These are phyloP conservation scores for Marasmius sp. DNA, from an alignment of 1,284 basidiomycete species.

Conservation along the genomic window DNA sequence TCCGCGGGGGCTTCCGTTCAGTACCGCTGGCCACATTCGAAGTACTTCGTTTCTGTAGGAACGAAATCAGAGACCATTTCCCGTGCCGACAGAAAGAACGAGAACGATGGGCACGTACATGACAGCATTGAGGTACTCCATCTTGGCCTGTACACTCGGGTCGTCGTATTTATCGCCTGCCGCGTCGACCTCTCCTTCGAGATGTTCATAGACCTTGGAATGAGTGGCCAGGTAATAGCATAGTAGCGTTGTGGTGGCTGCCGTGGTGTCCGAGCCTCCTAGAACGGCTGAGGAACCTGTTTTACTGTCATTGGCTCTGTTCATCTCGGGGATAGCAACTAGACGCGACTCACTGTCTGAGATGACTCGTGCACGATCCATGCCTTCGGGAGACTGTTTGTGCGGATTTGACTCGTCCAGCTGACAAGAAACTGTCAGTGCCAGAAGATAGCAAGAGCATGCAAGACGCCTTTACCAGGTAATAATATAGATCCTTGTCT, in stretches of 20 bases:
- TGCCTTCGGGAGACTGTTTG: not conserved
- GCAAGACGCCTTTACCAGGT: slow-evolving; percentile 29
- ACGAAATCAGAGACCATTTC: no score
- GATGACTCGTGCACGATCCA: slow-evolving; percentile 22
- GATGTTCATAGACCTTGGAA: not conserved
- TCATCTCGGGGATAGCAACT: slow-evolving; percentile 19
- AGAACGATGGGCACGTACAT: not conserved
- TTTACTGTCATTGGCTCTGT: slow-evolving; percentile 28
- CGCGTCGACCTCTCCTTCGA: slow-evolving; percentile 27
- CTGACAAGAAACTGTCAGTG: not conserved
- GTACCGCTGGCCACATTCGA: slow-evolving; percentile 24
- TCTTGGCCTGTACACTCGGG: not conserved
- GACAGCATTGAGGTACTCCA: not conserved
- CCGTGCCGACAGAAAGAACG: not conserved
- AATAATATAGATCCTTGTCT: slow-evolving; percentile 36
- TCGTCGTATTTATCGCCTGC: slow-evolving; percentile 11
- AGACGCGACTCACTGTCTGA: slow-evolving; percentile 23
- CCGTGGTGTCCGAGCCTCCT: slow-evolving; percentile 37
- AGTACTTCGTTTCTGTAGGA: slow-evolving; percentile 35
- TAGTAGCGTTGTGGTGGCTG: slow-evolving; percentile 27
- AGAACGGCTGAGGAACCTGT: slow-evolving; percentile 29
- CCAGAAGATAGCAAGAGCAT: not conserved
- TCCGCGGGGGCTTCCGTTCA: slow-evolving; percentile 19
- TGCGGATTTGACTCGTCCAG: not conserved
- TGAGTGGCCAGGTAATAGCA: slow-evolving; percentile 20